Conservation (phyloP, 768 basidiomycete species). For the Multifurca ochricompacta region DNA sequence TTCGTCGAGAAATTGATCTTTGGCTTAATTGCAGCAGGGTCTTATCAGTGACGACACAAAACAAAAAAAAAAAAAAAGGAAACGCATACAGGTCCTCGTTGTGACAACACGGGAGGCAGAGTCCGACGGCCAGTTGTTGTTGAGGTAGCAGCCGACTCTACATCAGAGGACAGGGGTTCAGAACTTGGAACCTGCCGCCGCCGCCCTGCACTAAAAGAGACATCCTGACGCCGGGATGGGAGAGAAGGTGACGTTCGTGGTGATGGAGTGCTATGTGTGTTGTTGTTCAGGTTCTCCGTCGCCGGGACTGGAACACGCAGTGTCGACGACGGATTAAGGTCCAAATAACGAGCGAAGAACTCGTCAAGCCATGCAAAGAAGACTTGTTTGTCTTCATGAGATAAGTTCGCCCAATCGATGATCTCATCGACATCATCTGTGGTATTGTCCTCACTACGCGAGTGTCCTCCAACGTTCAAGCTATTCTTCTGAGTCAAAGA, state of each 20-base stretch:
- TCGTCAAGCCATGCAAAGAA: slow-evolving; percentile 81
- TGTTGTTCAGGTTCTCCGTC: neutral
- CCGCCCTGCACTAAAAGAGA: too few species aligned
- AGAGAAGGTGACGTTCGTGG: neutral
- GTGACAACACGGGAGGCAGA: slow-evolving; percentile 2
- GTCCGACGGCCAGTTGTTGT: neutral
- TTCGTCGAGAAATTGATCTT: slow-evolving; percentile 16
- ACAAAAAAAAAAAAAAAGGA: too few species aligned
- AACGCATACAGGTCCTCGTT: slow-evolving; percentile 6
- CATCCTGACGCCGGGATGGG: too few species aligned
- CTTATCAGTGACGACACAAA: too few species aligned
- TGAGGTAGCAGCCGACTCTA: neutral
- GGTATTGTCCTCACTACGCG: neutral
- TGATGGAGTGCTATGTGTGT: neutral
- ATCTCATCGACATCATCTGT: slow-evolving; percentile 31
- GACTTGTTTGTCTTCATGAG: slow-evolving; percentile 55
- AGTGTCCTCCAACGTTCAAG: neutral
- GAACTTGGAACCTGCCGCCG: too few species aligned
- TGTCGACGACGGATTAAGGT: slow-evolving; percentile 11
- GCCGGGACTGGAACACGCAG: neutral
- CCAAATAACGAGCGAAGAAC: slow-evolving; percentile 51
- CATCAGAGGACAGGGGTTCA: too few species aligned
- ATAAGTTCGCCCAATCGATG: slow-evolving; percentile 67
- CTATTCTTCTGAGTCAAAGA: neutral
- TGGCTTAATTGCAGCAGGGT: too few species aligned